phyloP scores from a whole-genome alignment of 768 basidiomycete genomes.

The Lactarius psammicola region DNA sequence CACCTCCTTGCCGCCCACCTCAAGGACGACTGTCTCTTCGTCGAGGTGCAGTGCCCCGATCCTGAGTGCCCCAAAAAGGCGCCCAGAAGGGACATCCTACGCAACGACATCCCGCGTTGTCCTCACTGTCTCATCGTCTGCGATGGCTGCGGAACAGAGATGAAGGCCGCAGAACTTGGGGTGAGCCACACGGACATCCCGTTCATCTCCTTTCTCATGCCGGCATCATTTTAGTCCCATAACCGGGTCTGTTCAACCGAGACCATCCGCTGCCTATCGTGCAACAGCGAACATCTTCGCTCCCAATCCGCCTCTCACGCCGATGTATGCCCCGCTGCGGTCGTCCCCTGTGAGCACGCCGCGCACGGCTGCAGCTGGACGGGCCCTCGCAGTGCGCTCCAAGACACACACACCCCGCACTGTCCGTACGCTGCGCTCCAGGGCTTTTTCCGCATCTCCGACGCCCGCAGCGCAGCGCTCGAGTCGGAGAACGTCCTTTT shows the following conservation, averaged over 20 bases:
- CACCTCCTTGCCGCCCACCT: slow-evolving; percentile 64
- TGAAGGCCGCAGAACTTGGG: slow-evolving; percentile 38
- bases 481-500: slow-evolving; percentile 65
- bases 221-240: slow-evolving; percentile 34
- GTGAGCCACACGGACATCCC: slow-evolving; percentile 29
- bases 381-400: slow-evolving; percentile 42
- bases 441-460: slow-evolving; percentile 52
- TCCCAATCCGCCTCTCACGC: slow-evolving; percentile 39
- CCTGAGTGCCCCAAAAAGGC: slow-evolving; percentile 45
- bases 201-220: neutral
- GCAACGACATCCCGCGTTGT: slow-evolving; percentile 30
- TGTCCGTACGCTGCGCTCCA: slow-evolving; percentile 64
- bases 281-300: slow-evolving; percentile 39
- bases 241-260: slow-evolving; percentile 40
- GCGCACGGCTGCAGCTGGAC: slow-evolving; percentile 54
- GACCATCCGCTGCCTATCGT: slow-evolving; percentile 42
- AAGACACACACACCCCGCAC: slow-evolving; percentile 38
- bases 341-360: slow-evolving; percentile 47
- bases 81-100: slow-evolving; percentile 43
- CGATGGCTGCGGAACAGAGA: slow-evolving; percentile 36
- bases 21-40: slow-evolving; percentile 57
- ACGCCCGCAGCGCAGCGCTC: slow-evolving; percentile 39
- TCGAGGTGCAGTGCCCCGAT: slow-evolving; percentile 51
- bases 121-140: slow-evolving; percentile 40
- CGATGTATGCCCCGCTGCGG: slow-evolving; percentile 40